phyloP scores from a whole-genome alignment of 2,329 filamentous ascomycete species.

The Phialophora expanda region DNA sequence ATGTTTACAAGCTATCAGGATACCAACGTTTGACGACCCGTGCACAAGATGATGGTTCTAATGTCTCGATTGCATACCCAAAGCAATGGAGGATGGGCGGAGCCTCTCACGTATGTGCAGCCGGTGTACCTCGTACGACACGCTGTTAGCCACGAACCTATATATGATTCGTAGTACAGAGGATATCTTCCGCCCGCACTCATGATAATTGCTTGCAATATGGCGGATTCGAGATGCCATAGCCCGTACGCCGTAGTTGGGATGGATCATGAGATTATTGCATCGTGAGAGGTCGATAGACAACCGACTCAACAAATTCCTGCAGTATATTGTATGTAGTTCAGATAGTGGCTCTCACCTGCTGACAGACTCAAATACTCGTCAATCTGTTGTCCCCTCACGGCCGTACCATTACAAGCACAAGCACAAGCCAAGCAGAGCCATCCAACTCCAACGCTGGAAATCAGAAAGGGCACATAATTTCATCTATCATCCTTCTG shows the following conservation, averaged over 20 bases:
- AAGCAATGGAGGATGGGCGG: background rate
- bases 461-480: background rate
- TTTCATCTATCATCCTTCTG: slow-evolving; percentile 3
- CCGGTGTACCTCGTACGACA: background rate
- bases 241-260: background rate
- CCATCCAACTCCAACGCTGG: slow-evolving; percentile 20
- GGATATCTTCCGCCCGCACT: background rate
- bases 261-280: background rate
- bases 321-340: background rate
- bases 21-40: no score
- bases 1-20: background rate
- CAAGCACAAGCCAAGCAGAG: background rate
- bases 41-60: background rate
- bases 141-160: background rate
- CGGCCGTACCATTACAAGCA: background rate
- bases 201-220: background rate
- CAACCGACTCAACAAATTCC: background rate
- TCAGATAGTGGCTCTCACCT: background rate
- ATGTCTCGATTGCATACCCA: background rate
- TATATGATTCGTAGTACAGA: background rate
- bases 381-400: background rate
- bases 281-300: background rate
- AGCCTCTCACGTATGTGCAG: background rate
- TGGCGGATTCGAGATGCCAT: background rate
- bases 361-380: background rate